These are phyloP conservation scores for Fusarium beomiforme DNA, from an alignment of 2,329 filamentous ascomycete genomes.

Conservation along the genomic window DNA sequence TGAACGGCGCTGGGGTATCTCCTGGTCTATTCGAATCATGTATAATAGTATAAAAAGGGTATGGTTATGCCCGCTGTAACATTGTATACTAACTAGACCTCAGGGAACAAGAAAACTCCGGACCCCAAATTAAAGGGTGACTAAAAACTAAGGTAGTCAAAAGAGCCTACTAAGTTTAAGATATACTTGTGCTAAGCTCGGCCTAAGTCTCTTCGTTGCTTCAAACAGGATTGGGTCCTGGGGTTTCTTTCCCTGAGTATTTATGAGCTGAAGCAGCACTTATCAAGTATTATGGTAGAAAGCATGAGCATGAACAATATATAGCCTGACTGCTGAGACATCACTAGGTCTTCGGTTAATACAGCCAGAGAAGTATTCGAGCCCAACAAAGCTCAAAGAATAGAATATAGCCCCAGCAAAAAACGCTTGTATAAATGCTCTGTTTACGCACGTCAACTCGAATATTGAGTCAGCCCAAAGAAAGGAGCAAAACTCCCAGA, in stretches of 20 bases:
- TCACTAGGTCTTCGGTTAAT: neutral
- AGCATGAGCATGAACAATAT: neutral
- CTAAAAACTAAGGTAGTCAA: no score
- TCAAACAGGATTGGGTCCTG: no score
- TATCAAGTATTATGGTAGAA: slow-evolving; percentile 1
- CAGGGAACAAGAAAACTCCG: no score
- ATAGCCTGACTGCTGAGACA: neutral
- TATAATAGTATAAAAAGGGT: slow-evolving; percentile 15
- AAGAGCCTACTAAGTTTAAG: no score
- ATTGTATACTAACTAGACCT: slow-evolving; percentile 5
- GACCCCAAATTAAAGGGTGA: no score
- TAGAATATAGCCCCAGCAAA: neutral
- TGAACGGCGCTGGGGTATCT: slow-evolving; percentile 11
- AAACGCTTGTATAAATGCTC: neutral
- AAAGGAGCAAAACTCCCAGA: slow-evolving; percentile 3
- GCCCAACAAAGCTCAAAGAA: no score
- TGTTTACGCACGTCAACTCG: neutral
- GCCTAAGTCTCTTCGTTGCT: no score
- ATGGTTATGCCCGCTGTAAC: neutral
- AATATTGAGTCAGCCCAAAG: neutral
- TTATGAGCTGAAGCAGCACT: neutral
- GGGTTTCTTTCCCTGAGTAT: no score
- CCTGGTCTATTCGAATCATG: neutral
- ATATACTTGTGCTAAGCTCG: no score
- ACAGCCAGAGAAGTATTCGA: neutral